A percentile compares a stretch with the other conserved stretches of the same genome.
phyloP scores from a whole-genome alignment of 345 rosid genomes.

The Populus nigra region DNA sequence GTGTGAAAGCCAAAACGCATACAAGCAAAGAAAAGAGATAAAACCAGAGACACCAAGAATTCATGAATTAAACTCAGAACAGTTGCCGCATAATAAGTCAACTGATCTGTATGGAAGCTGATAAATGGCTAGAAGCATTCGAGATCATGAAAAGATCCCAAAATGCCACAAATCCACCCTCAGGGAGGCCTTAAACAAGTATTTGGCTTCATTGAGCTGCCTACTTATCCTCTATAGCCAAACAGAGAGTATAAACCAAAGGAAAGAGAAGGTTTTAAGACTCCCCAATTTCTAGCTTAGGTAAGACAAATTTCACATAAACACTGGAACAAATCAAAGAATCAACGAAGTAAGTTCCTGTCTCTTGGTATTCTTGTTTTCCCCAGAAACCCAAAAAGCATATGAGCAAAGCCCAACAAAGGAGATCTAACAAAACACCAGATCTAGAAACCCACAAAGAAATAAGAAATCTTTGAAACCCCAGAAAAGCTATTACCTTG shows the following conservation, averaged over 20 bases:
- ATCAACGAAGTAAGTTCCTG: neutral
- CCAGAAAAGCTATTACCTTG: constrained; percentile 43
- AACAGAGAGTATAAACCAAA: neutral
- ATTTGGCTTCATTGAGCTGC: neutral
- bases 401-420: neutral
- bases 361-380: neutral
- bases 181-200: neutral
- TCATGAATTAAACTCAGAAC: constrained; percentile 1
- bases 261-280: neutral
- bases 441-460: constrained; percentile 18
- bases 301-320: constrained; percentile 10
- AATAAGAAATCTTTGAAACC: constrained; percentile 15
- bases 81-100: neutral
- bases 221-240: neutral
- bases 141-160: neutral
- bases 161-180: neutral
- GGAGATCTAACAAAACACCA: constrained; percentile 10
- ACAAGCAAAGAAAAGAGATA: neutral
- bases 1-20: neutral
- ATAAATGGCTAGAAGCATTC: neutral
- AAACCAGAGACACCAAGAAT: neutral
- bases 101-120: neutral
- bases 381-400: constrained; percentile 8
- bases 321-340: constrained; percentile 8
- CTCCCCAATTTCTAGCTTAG: neutral